phyloP scores from a whole-genome alignment of 345 rosid species.

The Raphanus raphanistrum region DNA sequence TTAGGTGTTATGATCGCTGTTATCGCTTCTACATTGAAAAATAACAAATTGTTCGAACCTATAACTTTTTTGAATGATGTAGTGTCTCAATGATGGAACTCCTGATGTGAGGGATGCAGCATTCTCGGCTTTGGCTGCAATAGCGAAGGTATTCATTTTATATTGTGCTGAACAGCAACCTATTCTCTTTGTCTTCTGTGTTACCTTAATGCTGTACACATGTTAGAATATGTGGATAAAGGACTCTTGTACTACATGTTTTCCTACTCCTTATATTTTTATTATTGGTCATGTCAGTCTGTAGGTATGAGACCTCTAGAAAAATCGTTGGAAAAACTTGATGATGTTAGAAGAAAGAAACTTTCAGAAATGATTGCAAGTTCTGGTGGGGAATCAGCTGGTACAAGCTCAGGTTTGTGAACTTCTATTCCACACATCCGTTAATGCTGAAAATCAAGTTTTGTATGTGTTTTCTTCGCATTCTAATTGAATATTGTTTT shows the following conservation, averaged over 20 bases:
- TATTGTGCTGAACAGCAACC: conserved; percentile 9
- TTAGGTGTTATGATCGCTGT: neutral
- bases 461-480: neutral
- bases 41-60: neutral
- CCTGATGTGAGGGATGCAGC: conserved; percentile 99
- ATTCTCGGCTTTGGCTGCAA: conserved; percentile 86
- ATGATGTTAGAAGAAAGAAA: conserved; percentile 94
- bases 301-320: conserved; percentile 99
- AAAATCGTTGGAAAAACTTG: conserved; percentile 94
- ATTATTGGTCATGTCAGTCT: conserved; percentile 49
- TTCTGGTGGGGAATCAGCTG: conserved; percentile 61
- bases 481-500: conserved; percentile 30
- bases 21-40: conserved; percentile 13
- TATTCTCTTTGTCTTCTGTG: neutral
- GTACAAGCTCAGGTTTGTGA: conserved; percentile 60
- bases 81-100: conserved; percentile 99
- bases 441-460: conserved; percentile 22
- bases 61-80: conserved; percentile 19
- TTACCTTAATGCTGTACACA: conserved; percentile 8
- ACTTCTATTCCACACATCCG: conserved; percentile 10
- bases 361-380: conserved; percentile 89
- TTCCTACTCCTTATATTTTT: conserved; percentile 17
- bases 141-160: conserved; percentile 74
- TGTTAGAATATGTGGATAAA: conserved; percentile 13
- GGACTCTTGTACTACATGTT: neutral